These are phyloP conservation scores for Setomelanomma holmii DNA, from an alignment of 2,329 filamentous ascomycete genomes.

Conservation along the genomic window DNA sequence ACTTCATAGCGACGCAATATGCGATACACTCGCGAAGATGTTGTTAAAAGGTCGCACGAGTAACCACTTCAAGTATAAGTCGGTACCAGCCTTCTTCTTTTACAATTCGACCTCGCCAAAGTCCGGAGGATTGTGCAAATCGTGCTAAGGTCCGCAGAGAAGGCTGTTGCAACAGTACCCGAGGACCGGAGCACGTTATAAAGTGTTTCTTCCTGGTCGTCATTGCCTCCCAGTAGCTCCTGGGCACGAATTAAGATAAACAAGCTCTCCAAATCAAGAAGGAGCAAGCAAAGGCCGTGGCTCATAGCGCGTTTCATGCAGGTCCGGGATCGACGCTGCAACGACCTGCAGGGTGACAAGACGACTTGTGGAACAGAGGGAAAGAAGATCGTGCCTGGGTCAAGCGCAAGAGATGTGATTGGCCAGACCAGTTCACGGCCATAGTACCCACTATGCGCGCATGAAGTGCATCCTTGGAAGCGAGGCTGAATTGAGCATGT, in stretches of 20 bases:
- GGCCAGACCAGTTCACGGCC: background rate
- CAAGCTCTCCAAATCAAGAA: constrained; percentile 22
- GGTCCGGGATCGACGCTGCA: constrained; percentile 3
- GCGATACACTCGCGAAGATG: no score
- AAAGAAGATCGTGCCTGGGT: constrained; percentile 4
- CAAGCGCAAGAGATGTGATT: background rate
- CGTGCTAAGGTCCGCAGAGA: no score
- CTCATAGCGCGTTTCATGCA: constrained; percentile 15
- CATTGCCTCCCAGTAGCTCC: background rate
- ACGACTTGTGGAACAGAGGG: constrained; percentile 4
- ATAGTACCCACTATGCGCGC: constrained; percentile 1
- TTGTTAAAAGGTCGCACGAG: no score
- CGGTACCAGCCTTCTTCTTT: no score
- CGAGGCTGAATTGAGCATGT: background rate
- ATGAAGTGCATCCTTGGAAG: background rate
- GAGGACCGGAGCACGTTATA: constrained; percentile 4
- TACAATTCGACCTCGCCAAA: no score
- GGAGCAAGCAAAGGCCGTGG: constrained; percentile 9
- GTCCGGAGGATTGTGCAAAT: no score
- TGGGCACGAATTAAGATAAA: constrained; percentile 20
- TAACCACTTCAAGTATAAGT: no score
- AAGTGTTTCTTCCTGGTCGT: constrained; percentile 1
- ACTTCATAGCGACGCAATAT: constrained; percentile 39
- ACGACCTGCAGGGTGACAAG: constrained; percentile 2
- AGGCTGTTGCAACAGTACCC: background rate